Evolutionary conservation across 257 asterid genomes (phyloP), one percentile per base, ranked within the genome.

Genomic region (Knoxia roxburghii): DNA sequence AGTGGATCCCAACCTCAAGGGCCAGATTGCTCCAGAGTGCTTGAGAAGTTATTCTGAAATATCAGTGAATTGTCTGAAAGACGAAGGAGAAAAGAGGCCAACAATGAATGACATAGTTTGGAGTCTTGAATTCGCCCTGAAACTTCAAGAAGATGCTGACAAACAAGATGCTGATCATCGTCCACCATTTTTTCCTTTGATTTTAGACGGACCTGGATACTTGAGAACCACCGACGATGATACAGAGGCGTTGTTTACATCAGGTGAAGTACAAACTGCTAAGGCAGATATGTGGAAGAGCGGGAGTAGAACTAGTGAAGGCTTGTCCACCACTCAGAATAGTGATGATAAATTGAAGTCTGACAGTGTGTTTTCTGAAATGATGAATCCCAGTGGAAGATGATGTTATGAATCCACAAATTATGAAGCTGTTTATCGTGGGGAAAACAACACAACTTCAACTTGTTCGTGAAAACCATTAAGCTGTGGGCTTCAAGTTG

Each of bases 101-200:
- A n/a, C 86, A 1, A 89, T 83, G 93, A 77, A 65, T 39, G 90
- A 89, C 65, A 77, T 85, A 7, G 83, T 89, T 21, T 73, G 95
- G 88, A 78, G 80, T 63, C 83, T 89, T 15, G 93, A 89, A 73
- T 85, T 83, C 27, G 86, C 89, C 1, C 52, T 83, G 61, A 80
- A 83, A 71, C 80, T 82, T 61, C 95, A 89, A 33, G 86, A 76
- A 32, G 77, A 71, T 14, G 85, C 83, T 0, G 87, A 85, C 37
- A 55, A 73, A 6, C 40, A 76, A 30, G 75, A 59, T 1, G 53
- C 4, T 3, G 6, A 21, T 7, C 11, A 9, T 10, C 45, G 40
- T 18, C 64, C 64, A 12, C 32, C 33, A 12, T 6, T 32, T 11
- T 18, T 59, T 2, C 46, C 64, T 32, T 24, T 17, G 26, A 10